Percentiles rank a stretch among this genome's conserved stretches.
phyloP scores from a whole-genome alignment of 2,329 filamentous ascomycete genomes.

The Drechslerella coelobrocha region DNA sequence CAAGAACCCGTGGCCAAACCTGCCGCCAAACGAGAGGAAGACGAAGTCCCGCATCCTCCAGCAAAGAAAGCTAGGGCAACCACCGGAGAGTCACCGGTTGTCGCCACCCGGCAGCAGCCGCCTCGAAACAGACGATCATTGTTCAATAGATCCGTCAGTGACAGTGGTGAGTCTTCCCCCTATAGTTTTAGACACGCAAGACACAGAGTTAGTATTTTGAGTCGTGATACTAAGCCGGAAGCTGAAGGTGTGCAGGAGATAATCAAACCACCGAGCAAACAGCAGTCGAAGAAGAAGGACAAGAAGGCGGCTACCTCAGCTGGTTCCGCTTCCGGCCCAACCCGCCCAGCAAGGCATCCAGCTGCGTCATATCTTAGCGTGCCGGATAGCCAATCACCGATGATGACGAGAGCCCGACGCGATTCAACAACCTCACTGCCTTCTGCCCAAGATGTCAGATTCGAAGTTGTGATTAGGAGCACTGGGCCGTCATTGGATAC shows the following conservation, averaged over 20 bases:
- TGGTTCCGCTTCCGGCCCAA: slow-evolving; percentile 30
- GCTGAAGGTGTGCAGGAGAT: slow-evolving; percentile 47
- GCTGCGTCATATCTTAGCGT: slow-evolving; percentile 47
- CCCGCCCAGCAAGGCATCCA: slow-evolving; percentile 20
- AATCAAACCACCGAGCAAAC: slow-evolving; percentile 15
- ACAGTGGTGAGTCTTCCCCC: slow-evolving; percentile 24
- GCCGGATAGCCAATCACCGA: slow-evolving; percentile 32
- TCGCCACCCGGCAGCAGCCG: slow-evolving; percentile 25
- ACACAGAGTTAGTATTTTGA: not conserved
- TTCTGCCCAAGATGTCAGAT: slow-evolving; percentile 21
- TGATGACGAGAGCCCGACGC: slow-evolving; percentile 3
- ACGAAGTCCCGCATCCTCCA: slow-evolving; percentile 37
- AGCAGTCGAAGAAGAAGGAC: slow-evolving; percentile 21
- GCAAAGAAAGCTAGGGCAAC: slow-evolving; percentile 44
- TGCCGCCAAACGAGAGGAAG: slow-evolving; percentile 23
- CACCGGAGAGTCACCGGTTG: slow-evolving; percentile 26
- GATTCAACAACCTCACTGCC: slow-evolving; percentile 21
- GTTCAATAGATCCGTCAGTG: slow-evolving; percentile 16
- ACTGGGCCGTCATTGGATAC: not conserved
- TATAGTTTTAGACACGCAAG: not conserved
- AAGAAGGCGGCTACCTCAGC: slow-evolving; percentile 27
- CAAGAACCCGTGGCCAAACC: slow-evolving; percentile 9
- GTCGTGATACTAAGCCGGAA: slow-evolving; percentile 34
- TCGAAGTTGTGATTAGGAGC: slow-evolving; percentile 22
- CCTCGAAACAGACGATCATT: slow-evolving; percentile 31